These are phyloP conservation scores for Kwoniella shandongensis DNA, from an alignment of 768 basidiomycete genomes.

Conservation along the genomic window DNA sequence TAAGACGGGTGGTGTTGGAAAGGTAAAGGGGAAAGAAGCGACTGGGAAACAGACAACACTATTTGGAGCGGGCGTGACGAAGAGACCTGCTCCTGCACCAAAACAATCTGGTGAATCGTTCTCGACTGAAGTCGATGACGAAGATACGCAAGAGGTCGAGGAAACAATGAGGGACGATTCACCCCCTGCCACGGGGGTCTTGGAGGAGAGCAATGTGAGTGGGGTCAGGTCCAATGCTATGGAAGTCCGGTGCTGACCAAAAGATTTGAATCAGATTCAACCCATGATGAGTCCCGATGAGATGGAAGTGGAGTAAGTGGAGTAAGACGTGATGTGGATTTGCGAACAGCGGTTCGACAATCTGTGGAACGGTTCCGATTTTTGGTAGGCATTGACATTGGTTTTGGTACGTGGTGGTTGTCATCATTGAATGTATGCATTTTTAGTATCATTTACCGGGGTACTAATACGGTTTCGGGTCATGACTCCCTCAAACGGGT, in stretches of 20 bases:
- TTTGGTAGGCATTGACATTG: too few species aligned
- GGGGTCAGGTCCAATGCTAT: not conserved
- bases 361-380: too few species aligned
- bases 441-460: too few species aligned
- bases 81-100: conserved; percentile 19
- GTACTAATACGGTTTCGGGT: too few species aligned
- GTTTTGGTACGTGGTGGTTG: too few species aligned
- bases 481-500: too few species aligned
- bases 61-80: conserved; percentile 25
- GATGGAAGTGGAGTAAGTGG: conserved; percentile 27
- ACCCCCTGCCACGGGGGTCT: conserved; percentile 6
- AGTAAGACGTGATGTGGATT: not conserved
- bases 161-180: conserved; percentile 21
- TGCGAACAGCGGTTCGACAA: too few species aligned
- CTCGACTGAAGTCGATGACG: conserved; percentile 14
- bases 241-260: not conserved
- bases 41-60: conserved; percentile 43
- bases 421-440: too few species aligned
- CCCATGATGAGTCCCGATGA: conserved; percentile 28
- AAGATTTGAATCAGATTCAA: conserved; percentile 20
- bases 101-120: conserved; percentile 14
- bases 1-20: conserved; percentile 1
- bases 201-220: conserved; percentile 30
- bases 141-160: conserved; percentile 20
- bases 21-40: conserved; percentile 16